Percentiles rank a stretch among this genome's conserved stretches.
Conservation (phyloP, 139 green algal species). For the Chlamydomonas schloesseri region DNA sequence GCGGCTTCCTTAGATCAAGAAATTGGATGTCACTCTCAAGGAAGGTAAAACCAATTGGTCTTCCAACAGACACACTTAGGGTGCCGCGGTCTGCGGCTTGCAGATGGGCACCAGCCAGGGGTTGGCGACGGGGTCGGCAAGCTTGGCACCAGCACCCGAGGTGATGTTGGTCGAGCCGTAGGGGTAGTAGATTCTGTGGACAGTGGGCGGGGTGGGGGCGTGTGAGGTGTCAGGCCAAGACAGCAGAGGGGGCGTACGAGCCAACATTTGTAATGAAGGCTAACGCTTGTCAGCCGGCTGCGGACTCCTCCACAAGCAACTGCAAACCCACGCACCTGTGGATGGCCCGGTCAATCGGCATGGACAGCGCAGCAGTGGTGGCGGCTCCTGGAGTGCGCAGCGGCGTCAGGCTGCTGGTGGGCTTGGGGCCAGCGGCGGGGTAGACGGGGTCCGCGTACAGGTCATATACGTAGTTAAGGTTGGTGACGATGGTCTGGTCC, state of each 20-base stretch:
- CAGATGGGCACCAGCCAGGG: neutral
- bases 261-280: no score
- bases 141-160: neutral
- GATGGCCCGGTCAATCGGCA: neutral
- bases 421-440: neutral
- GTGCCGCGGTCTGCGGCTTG: neutral
- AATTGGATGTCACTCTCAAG: no score
- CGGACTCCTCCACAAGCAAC: no score
- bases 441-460: neutral
- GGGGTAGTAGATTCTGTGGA: neutral
- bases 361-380: neutral
- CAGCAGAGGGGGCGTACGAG: no score
- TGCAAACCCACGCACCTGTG: conserved; percentile 4
- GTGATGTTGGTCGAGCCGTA: neutral
- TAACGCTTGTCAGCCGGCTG: no score
- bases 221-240: neutral
- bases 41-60: no score
- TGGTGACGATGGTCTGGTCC: no score
- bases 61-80: neutral
- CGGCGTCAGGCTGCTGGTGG: neutral
- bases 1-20: no score
- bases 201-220: neutral
- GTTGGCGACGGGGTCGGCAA: neutral
- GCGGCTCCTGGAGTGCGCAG: neutral
- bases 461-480: neutral